Conservation (phyloP, 2,329 filamentous ascomycete species). For the Colletotrichum sp. region DNA sequence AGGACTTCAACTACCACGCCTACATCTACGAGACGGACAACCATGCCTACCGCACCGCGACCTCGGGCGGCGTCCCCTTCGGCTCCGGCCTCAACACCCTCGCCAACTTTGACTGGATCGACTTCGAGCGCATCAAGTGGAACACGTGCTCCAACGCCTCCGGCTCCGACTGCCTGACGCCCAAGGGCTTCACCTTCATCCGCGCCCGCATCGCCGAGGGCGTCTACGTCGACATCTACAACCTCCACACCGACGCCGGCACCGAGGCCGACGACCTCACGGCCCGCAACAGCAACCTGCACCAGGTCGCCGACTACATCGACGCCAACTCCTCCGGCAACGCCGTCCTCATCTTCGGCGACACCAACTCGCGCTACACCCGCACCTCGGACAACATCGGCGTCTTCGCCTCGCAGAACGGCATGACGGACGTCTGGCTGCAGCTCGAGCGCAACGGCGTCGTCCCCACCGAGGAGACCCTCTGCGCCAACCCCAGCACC, state of each 20-base stretch:
- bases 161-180: slow-evolving; percentile 67
- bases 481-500: slow-evolving; percentile 64
- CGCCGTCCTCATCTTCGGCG: slow-evolving; percentile 67
- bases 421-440: slow-evolving; percentile 65
- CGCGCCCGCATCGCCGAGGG: slow-evolving; percentile 55
- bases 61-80: slow-evolving; percentile 67
- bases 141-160: slow-evolving; percentile 60
- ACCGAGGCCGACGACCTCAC: slow-evolving; percentile 54
- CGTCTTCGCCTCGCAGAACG: slow-evolving; percentile 55
- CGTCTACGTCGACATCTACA: slow-evolving; percentile 68
- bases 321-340: slow-evolving; percentile 61
- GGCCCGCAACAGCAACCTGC: slow-evolving; percentile 64
- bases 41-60: slow-evolving; percentile 66
- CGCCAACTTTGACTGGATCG: slow-evolving; percentile 61
- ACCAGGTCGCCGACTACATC: slow-evolving; percentile 65
- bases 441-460: slow-evolving; percentile 54
- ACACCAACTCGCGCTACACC: slow-evolving; percentile 71
- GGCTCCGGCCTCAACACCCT: slow-evolving; percentile 70
- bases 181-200: slow-evolving; percentile 75
- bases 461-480: slow-evolving; percentile 45
- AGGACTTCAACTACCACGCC: slow-evolving; percentile 61
- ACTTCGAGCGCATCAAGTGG: slow-evolving; percentile 65
- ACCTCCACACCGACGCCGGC: slow-evolving; percentile 71
- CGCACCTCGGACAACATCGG: slow-evolving; percentile 57
- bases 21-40: slow-evolving; percentile 65